Base-by-base conservation (phyloP, 805 yeast genomes). In the Kodamaea lidongshanica region DNA sequence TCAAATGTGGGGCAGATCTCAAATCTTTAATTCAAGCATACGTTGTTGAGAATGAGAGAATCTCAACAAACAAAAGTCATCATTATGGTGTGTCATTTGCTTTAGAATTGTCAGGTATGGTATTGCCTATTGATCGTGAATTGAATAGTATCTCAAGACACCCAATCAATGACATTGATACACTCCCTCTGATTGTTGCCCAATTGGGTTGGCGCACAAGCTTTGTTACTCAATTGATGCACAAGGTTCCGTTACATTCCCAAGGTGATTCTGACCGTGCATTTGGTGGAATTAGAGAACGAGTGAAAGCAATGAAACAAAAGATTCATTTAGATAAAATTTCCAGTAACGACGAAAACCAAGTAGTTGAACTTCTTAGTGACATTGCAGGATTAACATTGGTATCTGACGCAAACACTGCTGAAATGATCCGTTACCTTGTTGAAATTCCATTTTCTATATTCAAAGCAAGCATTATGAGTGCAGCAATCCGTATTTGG, bases 61-160 rank as follows among this genome's bases (percentile, higher is more conserved):
- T 4, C 23, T 24, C 27, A 49, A 19, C 18, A n/a, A 34, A 32
- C 16, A 38, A 30, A 5, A 14, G 27, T 9, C 70, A 83, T 23
- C 79, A 82, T 34, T 77, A 71, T 46, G 97, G 97, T 32, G 79
- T 87, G 28, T 79, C 94, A 0, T 84, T 89, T 65, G 97, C 98
- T 0, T 61, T 88, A 35, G 92, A 84, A 41, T 72, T 86, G 78
- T 94, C 95, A 1, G 86, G 92, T 4, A 53, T 72, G 4, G 70
- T 85, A 8, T 58, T 77, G n/a, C 66, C 78, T 12, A 67, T 66
- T 16, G 94, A 85, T 44, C 61, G 78, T 25, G 92, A 82, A 44
- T 53, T 79, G 16, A 67, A 74, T 2, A 68, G 70, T 24, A 61
- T 77, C 23, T 50, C 68, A 2, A 52, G 46, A 29, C 37, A 58